Evolutionary conservation across 805 yeast genomes (phyloP), one percentile per base, ranked within the genome.

Genomic region (Nakazawaea populi): DNA sequence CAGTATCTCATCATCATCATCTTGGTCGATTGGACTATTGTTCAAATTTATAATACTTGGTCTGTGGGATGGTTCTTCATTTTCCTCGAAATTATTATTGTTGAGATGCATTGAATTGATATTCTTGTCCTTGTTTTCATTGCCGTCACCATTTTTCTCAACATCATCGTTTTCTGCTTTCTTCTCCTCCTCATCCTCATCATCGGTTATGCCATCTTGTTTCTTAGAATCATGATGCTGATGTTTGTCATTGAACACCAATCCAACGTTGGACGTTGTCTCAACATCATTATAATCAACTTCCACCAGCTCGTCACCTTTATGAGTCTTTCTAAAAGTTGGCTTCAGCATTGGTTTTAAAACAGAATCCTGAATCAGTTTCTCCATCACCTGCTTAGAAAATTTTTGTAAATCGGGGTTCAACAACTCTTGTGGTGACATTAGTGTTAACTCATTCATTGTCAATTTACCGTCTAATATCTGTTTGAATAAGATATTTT

Each of bases 231-330:
- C 52, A 38, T 52, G 36, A 30, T 49, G 52, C 31, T 57, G 56
- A 45, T 60, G 61, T 40, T 56, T 60, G 34, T 42, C 11, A 53
- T 50, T 40, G 62, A 66, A 38, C 61, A 59, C 52, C 61, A 65
- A 46, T 58, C 59, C 44, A 58, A 51, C 48, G 63, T 52, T 14
- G 57, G 54, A 53, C 60, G 59, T 28, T 59, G 8, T 30, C 18
- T 61, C 53, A 10, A 18, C 30, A 10, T 62, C 60, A 37, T 62
- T 64, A 45, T 62, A 64, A 39, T 73, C 78, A 28, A 74, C 79
- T 41, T 86, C 95, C 5, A 88, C 75, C n/a, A 87, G 64, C 60
- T 87, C 91, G 54, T 90, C 96, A 29, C 97, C 96, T 64, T 86
- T 87, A 63, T 89, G 96, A 3, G 96, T 88, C 59, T 89, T 75